Conservation (phyloP, 208 protist genomes). For the Acanthamoeba sp. region DNA sequence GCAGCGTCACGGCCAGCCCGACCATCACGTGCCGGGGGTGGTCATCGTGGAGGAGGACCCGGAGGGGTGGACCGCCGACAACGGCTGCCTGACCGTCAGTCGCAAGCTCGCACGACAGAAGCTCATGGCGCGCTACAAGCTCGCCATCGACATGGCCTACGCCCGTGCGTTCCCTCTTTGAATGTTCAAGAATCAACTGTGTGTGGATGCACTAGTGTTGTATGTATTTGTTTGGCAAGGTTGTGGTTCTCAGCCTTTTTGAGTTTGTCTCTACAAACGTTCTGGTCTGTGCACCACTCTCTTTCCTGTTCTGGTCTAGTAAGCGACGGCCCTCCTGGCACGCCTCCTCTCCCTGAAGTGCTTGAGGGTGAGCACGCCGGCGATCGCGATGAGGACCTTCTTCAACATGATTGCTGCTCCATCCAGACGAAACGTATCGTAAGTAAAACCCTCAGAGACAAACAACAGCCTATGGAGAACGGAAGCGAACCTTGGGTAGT, state of each 20-base stretch:
- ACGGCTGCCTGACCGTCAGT: background rate
- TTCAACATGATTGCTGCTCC: background rate
- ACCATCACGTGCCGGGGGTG: background rate
- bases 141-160: background rate
- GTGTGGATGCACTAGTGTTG: too few species aligned
- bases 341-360: background rate
- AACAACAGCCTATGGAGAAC: background rate
- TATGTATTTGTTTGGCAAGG: too few species aligned
- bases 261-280: background rate
- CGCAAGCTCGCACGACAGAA: background rate
- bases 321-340: background rate
- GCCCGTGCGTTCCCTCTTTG: background rate
- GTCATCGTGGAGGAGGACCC: background rate
- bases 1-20: background rate
- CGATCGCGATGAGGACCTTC: background rate
- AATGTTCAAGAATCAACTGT: background rate
- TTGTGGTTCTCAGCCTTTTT: background rate
- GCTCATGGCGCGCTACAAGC: background rate
- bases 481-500: background rate
- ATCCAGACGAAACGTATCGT: too few species aligned
- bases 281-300: too few species aligned
- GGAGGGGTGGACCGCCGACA: background rate
- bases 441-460: background rate
- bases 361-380: constrained; percentile 2
- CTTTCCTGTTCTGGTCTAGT: background rate